These are phyloP conservation scores for Brassica rapa DNA, from an alignment of 345 rosid genomes.

Conservation along the genomic window DNA sequence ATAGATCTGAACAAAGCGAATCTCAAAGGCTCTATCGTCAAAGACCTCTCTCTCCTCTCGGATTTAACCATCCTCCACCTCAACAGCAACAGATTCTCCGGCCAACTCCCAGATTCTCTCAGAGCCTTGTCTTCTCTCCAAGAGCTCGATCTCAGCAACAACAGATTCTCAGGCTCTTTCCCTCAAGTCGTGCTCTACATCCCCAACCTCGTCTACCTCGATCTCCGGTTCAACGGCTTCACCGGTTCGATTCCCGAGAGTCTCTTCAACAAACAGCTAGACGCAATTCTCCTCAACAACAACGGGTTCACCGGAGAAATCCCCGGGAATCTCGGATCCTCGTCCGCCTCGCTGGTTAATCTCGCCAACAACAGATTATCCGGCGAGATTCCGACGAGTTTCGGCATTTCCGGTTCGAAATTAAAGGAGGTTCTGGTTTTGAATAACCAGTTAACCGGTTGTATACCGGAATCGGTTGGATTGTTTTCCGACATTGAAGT, in stretches of 20 bases:
- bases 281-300: background rate
- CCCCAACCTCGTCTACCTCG: background rate
- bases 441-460: slow-evolving; percentile 76
- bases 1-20: slow-evolving; percentile 91
- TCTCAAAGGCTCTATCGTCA: slow-evolving; percentile 67
- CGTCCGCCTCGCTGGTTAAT: background rate
- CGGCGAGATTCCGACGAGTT: slow-evolving; percentile 63
- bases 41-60: slow-evolving; percentile 60
- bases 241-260: slow-evolving; percentile 67
- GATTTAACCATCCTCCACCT: slow-evolving; percentile 72
- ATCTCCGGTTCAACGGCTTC: slow-evolving; percentile 38
- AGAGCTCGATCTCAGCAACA: slow-evolving; percentile 58
- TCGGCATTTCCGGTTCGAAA: slow-evolving; percentile 36
- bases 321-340: background rate
- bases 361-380: slow-evolving; percentile 47
- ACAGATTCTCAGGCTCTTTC: background rate
- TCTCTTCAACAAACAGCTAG: slow-evolving; percentile 8
- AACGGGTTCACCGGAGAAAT: background rate
- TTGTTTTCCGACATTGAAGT: slow-evolving; percentile 65
- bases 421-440: slow-evolving; percentile 44
- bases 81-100: slow-evolving; percentile 74
- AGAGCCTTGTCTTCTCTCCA: slow-evolving; percentile 54
- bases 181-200: background rate
- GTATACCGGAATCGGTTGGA: slow-evolving; percentile 83
- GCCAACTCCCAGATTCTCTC: slow-evolving; percentile 63